Percentiles rank a stretch among this genome's conserved stretches.
These are phyloP conservation scores for Metschnikowia gelsemii DNA, from an alignment of 805 yeast genomes.

Conservation along the genomic window DNA sequence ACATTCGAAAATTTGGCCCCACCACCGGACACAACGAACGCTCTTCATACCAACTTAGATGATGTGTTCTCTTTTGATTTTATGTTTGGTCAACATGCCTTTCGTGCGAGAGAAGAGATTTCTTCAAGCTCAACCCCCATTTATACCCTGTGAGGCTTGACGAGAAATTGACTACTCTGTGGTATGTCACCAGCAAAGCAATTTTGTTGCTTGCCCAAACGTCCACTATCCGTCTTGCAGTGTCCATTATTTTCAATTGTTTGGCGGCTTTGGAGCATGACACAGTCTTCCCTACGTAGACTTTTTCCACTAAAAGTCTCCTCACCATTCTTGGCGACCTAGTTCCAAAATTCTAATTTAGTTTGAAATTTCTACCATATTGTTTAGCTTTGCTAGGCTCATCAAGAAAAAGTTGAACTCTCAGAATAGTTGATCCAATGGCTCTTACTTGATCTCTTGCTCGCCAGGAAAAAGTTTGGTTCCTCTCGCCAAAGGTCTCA, in stretches of 20 bases:
- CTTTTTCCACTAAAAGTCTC: constrained; percentile 27
- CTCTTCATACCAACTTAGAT: constrained; percentile 9
- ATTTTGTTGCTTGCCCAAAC: constrained; percentile 42
- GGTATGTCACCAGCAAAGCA: constrained; percentile 45
- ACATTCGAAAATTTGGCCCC: constrained; percentile 9
- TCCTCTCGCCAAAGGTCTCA: constrained; percentile 11
- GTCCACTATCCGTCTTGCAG: constrained; percentile 41
- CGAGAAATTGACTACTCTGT: constrained; percentile 34
- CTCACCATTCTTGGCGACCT: constrained; percentile 39
- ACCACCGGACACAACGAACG: constrained; percentile 4
- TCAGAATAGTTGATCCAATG: neutral
- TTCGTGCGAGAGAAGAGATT: constrained; percentile 14
- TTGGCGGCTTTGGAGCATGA: constrained; percentile 36
- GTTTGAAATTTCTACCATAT: constrained; percentile 8
- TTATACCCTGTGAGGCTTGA: constrained; percentile 38
- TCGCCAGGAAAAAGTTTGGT: constrained; percentile 13
- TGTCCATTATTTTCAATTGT: constrained; percentile 27
- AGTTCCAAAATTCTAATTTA: constrained; percentile 36
- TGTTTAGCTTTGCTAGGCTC: constrained; percentile 7
- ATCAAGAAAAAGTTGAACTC: constrained; percentile 8
- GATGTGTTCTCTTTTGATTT: constrained; percentile 14
- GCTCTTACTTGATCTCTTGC: neutral
- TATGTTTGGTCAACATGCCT: constrained; percentile 14
- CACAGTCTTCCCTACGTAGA: constrained; percentile 29
- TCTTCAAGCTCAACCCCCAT: constrained; percentile 38